phyloP scores from a whole-genome alignment of 2,329 filamentous ascomycete species.

The Huntiella savannae region DNA sequence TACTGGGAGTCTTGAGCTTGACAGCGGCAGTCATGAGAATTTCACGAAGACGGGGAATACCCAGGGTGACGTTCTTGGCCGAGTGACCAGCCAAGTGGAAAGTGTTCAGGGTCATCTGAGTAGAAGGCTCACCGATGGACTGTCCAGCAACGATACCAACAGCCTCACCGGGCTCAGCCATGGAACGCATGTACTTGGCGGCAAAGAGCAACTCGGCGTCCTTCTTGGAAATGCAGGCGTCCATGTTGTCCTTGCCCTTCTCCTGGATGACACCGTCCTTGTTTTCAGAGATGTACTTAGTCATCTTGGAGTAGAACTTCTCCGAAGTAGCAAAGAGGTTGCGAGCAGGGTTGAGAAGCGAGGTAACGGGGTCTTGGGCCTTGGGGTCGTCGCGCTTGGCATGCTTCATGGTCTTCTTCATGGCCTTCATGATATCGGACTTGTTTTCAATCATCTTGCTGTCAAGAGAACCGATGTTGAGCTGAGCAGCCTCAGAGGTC shows the following conservation, averaged over 20 bases:
- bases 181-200: slow-evolving; percentile 78
- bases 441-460: slow-evolving; percentile 30
- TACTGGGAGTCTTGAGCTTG: slow-evolving; percentile 73
- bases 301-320: slow-evolving; percentile 55
- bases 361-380: slow-evolving; percentile 55
- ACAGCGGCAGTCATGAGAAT: slow-evolving; percentile 94
- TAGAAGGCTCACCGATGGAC: slow-evolving; percentile 91
- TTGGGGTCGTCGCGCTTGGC: slow-evolving; percentile 36
- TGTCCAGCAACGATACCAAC: slow-evolving; percentile 94
- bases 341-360: slow-evolving; percentile 55
- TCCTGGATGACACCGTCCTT: slow-evolving; percentile 32
- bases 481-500: slow-evolving; percentile 55
- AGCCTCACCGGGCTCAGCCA: slow-evolving; percentile 88
- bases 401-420: slow-evolving; percentile 65
- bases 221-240: slow-evolving; percentile 36
- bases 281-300: slow-evolving; percentile 63
- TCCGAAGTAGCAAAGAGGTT: slow-evolving; percentile 79
- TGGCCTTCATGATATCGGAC: slow-evolving; percentile 49
- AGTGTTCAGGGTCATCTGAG: slow-evolving; percentile 98
- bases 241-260: slow-evolving; percentile 21
- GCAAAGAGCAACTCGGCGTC: slow-evolving; percentile 70
- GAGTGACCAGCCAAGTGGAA: slow-evolving; percentile 99
- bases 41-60: slow-evolving; percentile 92
- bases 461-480: slow-evolving; percentile 42
- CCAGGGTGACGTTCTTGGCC: slow-evolving; percentile 93